Evolutionary conservation across 2,329 filamentous ascomycete species (phyloP).

Genomic region (Fusarium sp.): DNA sequence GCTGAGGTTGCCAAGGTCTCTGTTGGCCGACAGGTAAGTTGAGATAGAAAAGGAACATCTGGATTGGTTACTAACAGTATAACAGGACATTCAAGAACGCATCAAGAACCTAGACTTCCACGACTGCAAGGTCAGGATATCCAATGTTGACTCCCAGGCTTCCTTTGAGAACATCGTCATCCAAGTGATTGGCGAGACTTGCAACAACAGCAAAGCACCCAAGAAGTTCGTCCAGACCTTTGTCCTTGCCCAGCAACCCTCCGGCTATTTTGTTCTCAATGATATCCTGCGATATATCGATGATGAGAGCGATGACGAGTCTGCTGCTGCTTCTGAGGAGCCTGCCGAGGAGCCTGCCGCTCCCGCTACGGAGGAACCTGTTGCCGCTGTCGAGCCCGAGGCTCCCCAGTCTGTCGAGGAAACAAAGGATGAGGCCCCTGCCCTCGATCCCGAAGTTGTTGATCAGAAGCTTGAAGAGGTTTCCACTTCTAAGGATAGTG

Average conservation of each 20-base stretch:
- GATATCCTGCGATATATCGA: constrained; percentile 96
- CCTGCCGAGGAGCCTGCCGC: constrained; percentile 46
- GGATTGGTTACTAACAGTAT: constrained; percentile 15
- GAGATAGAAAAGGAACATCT: neutral
- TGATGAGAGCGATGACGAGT: constrained; percentile 80
- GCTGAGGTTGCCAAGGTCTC: constrained; percentile 87
- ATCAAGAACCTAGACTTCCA: constrained; percentile 94
- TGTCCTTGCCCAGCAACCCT: constrained; percentile 92
- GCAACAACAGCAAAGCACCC: constrained; percentile 88
- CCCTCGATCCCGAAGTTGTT: constrained; percentile 61
- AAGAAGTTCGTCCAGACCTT: constrained; percentile 99
- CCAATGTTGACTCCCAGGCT: constrained; percentile 96
- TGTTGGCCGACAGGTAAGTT: constrained; percentile 79
- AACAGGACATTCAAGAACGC: constrained; percentile 87
- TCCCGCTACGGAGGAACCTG: constrained; percentile 40
- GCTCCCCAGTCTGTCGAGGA: constrained; percentile 42
- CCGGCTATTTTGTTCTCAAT: constrained; percentile 97
- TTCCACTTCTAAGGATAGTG: constrained; percentile 48
- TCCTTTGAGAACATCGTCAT: constrained; percentile 95
- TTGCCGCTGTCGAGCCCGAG: constrained; percentile 46
- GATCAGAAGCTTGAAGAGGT: constrained; percentile 80
- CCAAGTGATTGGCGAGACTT: constrained; percentile 97
- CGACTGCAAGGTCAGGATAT: constrained; percentile 97
- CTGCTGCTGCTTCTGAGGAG: constrained; percentile 48
- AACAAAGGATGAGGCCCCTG: constrained; percentile 39